These are phyloP conservation scores for Cyberlindnera japonica DNA, from an alignment of 805 yeast species.

Conservation along the genomic window DNA sequence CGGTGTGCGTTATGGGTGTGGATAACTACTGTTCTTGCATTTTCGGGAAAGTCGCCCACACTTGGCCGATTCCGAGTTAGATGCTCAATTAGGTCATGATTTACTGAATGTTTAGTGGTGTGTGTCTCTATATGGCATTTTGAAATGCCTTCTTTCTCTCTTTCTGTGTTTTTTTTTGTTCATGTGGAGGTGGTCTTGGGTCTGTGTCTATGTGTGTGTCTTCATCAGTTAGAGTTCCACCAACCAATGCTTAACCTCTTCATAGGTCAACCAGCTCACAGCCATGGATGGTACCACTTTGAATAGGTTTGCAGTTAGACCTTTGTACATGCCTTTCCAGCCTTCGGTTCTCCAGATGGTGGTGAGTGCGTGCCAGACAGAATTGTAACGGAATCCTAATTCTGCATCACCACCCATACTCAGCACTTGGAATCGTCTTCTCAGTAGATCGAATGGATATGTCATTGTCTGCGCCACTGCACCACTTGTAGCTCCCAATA, in stretches of 20 bases:
- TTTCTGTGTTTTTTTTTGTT: too few relatives aligned
- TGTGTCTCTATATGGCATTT: too few relatives aligned
- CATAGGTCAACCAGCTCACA: constrained; percentile 86
- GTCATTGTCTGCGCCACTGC: constrained; percentile 87
- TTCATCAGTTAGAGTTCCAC: constrained; percentile 16
- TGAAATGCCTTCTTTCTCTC: constrained; percentile 6
- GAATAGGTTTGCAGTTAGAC: constrained; percentile 74
- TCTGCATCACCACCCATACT: constrained; percentile 64
- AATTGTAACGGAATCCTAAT: constrained; percentile 77
- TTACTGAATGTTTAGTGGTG: background rate
- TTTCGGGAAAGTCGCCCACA: too few relatives aligned
- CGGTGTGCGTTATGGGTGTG: background rate
- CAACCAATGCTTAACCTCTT: constrained; percentile 53
- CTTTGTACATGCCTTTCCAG: constrained; percentile 63
- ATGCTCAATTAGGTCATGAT: background rate
- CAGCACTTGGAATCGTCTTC: constrained; percentile 89
- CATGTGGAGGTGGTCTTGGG: too few relatives aligned
- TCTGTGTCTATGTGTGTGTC: too few relatives aligned
- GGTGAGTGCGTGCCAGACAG: constrained; percentile 68
- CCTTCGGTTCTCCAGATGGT: constrained; percentile 77
- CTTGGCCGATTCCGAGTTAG: too few relatives aligned
- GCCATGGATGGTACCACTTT: constrained; percentile 96
- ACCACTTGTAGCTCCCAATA: constrained; percentile 83
- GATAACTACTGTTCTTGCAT: too few relatives aligned
- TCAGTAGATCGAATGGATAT: constrained; percentile 84